phyloP scores from a whole-genome alignment of 1,284 basidiomycete genomes.

The Coniferiporia weirii region DNA sequence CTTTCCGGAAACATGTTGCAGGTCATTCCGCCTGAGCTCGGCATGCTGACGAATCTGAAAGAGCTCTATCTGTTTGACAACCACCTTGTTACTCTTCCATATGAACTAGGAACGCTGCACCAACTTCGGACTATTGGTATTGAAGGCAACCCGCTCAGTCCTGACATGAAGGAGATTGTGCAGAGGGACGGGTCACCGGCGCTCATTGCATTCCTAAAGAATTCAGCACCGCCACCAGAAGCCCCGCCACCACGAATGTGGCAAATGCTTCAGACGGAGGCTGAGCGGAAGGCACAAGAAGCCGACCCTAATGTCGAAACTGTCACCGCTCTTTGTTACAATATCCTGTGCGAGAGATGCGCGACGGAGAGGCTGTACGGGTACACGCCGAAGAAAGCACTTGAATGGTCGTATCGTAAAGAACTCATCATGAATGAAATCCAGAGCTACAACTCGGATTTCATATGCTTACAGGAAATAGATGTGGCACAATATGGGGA shows the following conservation, averaged over 20 bases:
- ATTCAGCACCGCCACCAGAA: conserved; percentile 78
- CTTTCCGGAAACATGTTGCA: conserved; percentile 86
- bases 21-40: conserved; percentile 82
- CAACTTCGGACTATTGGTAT: conserved; percentile 92
- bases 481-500: conserved; percentile 93
- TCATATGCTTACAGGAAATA: conserved; percentile 93
- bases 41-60: conserved; percentile 85
- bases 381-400: conserved; percentile 95
- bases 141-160: conserved; percentile 92
- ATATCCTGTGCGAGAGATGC: conserved; percentile 90
- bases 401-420: conserved; percentile 93
- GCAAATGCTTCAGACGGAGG: conserved; percentile 68
- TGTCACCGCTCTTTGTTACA: conserved; percentile 86
- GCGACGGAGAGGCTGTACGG: conserved; percentile 92
- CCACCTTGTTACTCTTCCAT: conserved; percentile 77
- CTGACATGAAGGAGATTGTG: conserved; percentile 70
- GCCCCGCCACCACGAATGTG: conserved; percentile 84
- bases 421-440: conserved; percentile 88
- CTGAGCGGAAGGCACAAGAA: conserved; percentile 56
- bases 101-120: conserved; percentile 86
- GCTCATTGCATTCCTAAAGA: conserved; percentile 84
- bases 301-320: conserved; percentile 60
- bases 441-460: conserved; percentile 79
- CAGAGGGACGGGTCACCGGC: conserved; percentile 92
- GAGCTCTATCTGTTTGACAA: conserved; percentile 98